phyloP scores from a whole-genome alignment of 768 basidiomycete species.

The Russula ochroleuca region DNA sequence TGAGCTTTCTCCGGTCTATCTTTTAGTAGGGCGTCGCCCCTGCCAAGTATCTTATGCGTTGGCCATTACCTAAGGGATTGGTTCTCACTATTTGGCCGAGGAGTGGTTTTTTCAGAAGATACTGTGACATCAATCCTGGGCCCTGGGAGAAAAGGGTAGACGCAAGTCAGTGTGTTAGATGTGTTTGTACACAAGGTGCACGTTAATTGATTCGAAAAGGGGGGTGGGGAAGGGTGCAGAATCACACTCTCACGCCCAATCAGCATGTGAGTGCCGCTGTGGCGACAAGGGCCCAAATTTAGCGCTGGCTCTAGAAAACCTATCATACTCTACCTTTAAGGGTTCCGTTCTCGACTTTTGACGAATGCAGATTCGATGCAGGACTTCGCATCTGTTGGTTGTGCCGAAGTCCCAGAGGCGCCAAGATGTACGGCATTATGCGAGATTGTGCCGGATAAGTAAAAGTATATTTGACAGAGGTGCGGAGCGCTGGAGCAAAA shows the following conservation, averaged over 20 bases:
- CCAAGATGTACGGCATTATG: constrained; percentile 12
- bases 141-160: neutral
- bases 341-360: neutral
- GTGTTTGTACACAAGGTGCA: neutral
- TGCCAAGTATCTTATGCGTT: neutral
- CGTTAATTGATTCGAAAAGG: neutral
- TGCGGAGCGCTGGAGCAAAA: constrained; percentile 16
- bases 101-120: neutral
- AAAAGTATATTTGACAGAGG: constrained; percentile 11
- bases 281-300: neutral
- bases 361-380: neutral
- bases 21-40: neutral
- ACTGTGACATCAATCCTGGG: no score
- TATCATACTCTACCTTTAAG: neutral
- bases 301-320: neutral
- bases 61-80: neutral
- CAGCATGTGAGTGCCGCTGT: neutral
- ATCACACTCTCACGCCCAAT: neutral
- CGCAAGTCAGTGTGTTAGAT: neutral
- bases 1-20: neutral
- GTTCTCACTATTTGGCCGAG: neutral
- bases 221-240: no score
- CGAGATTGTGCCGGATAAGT: neutral
- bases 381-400: neutral
- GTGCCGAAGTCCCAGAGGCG: neutral